Base-by-base conservation (phyloP, 768 basidiomycete genomes). In the Fistulinella prunicolor region DNA sequence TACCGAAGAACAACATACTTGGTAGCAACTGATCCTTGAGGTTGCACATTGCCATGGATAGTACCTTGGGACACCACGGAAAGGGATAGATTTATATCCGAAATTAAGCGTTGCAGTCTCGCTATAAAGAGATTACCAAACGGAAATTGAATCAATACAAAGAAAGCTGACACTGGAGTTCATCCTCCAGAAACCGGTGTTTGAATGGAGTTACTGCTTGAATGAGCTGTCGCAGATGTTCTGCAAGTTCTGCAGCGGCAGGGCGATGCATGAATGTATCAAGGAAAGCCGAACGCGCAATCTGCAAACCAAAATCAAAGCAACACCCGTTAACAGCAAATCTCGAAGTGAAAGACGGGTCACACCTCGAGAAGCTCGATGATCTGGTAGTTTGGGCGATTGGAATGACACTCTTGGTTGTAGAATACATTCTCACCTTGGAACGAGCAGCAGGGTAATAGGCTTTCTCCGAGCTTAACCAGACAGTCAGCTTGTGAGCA, bases 371-470 rank as follows among this genome's bases (percentile, higher is more conserved):
- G 67, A 37, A 81, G 65, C 29, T 68, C 70, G 26, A 81, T 45
- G 42, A 82, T 81, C 80, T 82, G 22, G 44, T 17, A n/a, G n/a
- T 37, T 28, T 23, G 19, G 35, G 42, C 9, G 22, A 38, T 53
- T 24, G 47, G 48, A 22, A 24, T 35, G 16, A 41, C 26, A 44
- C 56, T 20, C 51, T 42, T 28, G 16, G 10, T 17, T 13, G 23
- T 22, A 48, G 32, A 5, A 6, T n/a, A n/a, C 21, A 35, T 8
- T 57, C 67, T 50, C 49, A 80, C 81, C 65, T 76, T 72, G 38
- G 70, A 72, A 29, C 77, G 72, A 36, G 79, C 81, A 26, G 51
- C 66, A 1, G 60, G 39, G 56, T 83, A 83, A 55, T 82, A 82
- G 1, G 80, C 81, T 53, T 73, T 74, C 35, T 70, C 67, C 42